Evolutionary conservation across 345 rosid genomes (phyloP).

Genomic region (Theobroma cacao): DNA sequence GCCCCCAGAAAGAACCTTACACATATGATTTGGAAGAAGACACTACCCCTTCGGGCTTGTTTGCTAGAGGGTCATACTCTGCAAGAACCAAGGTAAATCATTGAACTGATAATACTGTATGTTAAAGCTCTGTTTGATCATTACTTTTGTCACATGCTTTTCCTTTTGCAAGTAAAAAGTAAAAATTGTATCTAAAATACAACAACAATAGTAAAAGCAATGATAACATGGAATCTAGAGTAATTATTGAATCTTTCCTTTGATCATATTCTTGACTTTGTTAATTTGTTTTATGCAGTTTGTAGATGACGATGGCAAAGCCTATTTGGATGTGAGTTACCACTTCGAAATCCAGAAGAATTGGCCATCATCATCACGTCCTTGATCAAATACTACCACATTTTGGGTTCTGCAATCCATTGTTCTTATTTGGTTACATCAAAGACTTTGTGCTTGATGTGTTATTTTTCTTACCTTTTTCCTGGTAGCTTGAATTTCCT

Average conservation of each 20-base stretch:
- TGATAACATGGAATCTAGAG: no score
- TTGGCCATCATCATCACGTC: conserved; percentile 3
- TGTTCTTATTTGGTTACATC: not conserved
- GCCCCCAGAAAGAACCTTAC: conserved; percentile 73
- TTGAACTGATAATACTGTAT: not conserved
- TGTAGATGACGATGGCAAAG: conserved; percentile 14
- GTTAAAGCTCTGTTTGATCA: not conserved
- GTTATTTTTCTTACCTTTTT: not conserved
- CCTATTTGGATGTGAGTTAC: conserved; percentile 12
- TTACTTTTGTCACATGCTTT: no score
- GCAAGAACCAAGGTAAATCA: conserved; percentile 63
- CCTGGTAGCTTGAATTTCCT: not conserved
- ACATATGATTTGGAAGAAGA: conserved; percentile 61
- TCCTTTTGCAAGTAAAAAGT: no score
- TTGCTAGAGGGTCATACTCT: conserved; percentile 73
- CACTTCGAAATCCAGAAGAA: conserved; percentile 13
- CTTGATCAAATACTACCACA: no score
- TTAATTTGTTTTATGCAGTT: not conserved
- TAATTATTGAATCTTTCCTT: not conserved
- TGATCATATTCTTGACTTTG: not conserved
- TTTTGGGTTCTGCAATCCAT: no score
- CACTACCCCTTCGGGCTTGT: conserved; percentile 73
- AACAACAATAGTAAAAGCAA: no score
- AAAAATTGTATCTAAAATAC: no score
- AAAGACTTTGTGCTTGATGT: not conserved